Evolutionary conservation across 768 basidiomycete genomes (phyloP).

Genomic region (Myochromella boudieri): DNA sequence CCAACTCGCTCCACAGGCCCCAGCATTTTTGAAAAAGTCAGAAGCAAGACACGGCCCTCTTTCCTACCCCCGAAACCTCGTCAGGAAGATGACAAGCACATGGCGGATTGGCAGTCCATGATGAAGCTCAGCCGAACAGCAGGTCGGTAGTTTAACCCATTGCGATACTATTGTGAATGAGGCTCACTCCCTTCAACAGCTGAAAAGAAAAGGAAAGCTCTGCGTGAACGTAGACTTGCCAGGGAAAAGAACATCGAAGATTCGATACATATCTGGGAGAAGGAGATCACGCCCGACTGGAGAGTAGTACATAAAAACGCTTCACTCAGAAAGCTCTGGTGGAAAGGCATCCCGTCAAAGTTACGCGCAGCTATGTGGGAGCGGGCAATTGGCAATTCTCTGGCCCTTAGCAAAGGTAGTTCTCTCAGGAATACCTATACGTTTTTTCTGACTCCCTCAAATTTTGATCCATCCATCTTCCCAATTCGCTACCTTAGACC

Average conservation of each 20-base stretch:
- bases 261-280: constrained; percentile 74
- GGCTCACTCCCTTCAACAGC: constrained; percentile 38
- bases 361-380: constrained; percentile 83
- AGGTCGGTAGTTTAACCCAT: constrained; percentile 44
- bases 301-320: constrained; percentile 67
- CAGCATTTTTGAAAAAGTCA: constrained; percentile 72
- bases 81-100: constrained; percentile 79
- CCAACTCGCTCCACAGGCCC: constrained; percentile 60
- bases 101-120: constrained; percentile 86
- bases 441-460: constrained; percentile 3
- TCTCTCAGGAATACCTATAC: constrained; percentile 14
- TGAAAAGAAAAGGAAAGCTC: constrained; percentile 64
- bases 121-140: constrained; percentile 76
- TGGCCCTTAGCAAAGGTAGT: constrained; percentile 80
- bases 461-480: constrained; percentile 7
- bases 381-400: constrained; percentile 77
- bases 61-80: constrained; percentile 83
- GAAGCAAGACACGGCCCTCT: constrained; percentile 80
- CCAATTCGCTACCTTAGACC: constrained; percentile 44
- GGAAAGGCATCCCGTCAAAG: constrained; percentile 85
- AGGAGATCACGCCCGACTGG: constrained; percentile 82
- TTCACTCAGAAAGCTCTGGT: constrained; percentile 73
- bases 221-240: constrained; percentile 59
- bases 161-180: neutral
- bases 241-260: constrained; percentile 72